Conservation (phyloP, 768 basidiomycete genomes). For the Amyloporia xantha region DNA sequence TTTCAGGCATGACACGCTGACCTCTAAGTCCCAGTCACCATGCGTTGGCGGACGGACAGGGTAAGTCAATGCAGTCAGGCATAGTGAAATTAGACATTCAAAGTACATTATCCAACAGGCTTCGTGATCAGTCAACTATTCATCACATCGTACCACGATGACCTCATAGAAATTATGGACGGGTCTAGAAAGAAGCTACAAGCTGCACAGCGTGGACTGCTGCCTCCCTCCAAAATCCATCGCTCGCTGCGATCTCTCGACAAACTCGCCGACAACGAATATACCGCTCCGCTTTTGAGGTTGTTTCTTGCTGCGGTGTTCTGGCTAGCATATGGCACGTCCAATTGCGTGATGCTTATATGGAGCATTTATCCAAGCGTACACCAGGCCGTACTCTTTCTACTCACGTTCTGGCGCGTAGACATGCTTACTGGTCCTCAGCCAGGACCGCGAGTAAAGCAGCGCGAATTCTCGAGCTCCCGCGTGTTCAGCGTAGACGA, state of each 20-base stretch:
- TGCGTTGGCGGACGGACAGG: constrained; percentile 19
- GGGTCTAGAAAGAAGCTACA: constrained; percentile 1
- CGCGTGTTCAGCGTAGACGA: constrained; percentile 16
- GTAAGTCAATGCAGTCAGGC: constrained; percentile 1
- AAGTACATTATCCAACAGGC: constrained; percentile 4
- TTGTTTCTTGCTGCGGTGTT: constrained; percentile 11
- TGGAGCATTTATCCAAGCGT: constrained; percentile 15
- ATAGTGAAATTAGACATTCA: no score
- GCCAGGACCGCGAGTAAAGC: constrained; percentile 1
- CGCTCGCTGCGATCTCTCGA: constrained; percentile 13
- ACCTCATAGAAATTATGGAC: constrained; percentile 14
- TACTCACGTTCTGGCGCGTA: constrained; percentile 19
- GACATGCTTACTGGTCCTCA: constrained; percentile 18
- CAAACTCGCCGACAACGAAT: constrained; percentile 5
- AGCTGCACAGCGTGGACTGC: constrained; percentile 9
- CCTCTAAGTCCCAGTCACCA: constrained; percentile 15
- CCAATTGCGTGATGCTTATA: constrained; percentile 5
- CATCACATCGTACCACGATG: constrained; percentile 19
- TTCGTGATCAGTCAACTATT: constrained; percentile 21
- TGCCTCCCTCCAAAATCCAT: constrained; percentile 16
- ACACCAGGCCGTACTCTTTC: no score
- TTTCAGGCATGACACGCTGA: no score
- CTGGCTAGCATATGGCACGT: constrained; percentile 9
- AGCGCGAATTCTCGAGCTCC: constrained; percentile 17
- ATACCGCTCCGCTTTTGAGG: constrained; percentile 10